Evolutionary conservation across 1,284 basidiomycete genomes (phyloP).

Genomic region (Ganoderma sinense): DNA sequence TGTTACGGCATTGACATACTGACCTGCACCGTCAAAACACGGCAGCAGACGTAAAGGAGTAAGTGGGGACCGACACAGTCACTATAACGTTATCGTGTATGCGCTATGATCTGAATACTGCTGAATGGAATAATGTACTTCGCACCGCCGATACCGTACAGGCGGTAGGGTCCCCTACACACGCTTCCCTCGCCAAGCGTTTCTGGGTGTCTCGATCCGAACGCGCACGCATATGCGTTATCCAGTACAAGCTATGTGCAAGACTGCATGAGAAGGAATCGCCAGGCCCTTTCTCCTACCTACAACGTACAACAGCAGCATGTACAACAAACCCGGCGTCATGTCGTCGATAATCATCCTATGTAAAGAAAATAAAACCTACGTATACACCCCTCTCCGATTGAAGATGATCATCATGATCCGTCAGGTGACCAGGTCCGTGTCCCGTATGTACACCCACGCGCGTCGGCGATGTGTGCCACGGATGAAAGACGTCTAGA

Average conservation of each 20-base stretch:
- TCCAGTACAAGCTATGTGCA: not conserved
- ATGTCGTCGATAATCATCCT: not conserved
- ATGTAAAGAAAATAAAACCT: not conserved
- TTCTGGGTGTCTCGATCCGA: not conserved
- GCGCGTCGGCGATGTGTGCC: constrained; percentile 1
- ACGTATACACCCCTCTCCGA: not conserved
- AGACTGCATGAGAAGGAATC: not conserved
- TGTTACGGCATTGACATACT: not conserved
- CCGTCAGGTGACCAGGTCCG: constrained; percentile 13
- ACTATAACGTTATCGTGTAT: constrained; percentile 24
- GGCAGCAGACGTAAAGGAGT: not conserved
- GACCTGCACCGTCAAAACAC: not conserved
- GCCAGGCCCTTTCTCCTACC: not conserved
- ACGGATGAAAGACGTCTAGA: not conserved
- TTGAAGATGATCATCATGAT: not conserved
- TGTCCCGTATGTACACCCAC: constrained; percentile 12
- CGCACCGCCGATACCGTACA: not conserved
- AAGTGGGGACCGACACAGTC: not conserved
- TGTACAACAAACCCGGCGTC: constrained; percentile 23
- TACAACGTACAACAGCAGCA: constrained; percentile 23
- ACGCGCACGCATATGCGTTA: not conserved
- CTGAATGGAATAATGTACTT: constrained; percentile 28
- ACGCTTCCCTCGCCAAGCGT: not conserved
- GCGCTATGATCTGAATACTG: constrained; percentile 17
- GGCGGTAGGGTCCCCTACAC: not conserved